A percentile compares a stretch with the other conserved stretches of the same genome.
Conservation (phyloP, 2,329 filamentous ascomycete species). For the Ceratocystis albifundus region DNA sequence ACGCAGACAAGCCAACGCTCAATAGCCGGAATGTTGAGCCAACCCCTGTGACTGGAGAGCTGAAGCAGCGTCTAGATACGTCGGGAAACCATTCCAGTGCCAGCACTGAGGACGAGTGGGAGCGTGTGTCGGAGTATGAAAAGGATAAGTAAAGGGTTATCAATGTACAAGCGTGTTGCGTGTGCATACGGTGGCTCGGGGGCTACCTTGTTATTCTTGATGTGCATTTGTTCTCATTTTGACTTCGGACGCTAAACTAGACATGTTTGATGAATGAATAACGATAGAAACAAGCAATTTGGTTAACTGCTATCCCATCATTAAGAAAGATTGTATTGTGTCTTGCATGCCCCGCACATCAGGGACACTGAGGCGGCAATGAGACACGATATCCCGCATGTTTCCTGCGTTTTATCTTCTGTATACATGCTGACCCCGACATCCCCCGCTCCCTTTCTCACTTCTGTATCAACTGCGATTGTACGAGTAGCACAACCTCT, state of each 20-base stretch:
- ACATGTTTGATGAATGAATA: not conserved
- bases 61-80: slow-evolving; percentile 38
- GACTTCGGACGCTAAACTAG: not conserved
- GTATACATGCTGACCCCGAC: too few relatives aligned
- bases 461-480: not conserved
- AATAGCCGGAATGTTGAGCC: slow-evolving; percentile 32
- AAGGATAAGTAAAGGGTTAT: slow-evolving; percentile 39
- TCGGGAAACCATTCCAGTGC: slow-evolving; percentile 43
- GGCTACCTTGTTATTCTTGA: not conserved
- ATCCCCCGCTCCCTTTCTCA: not conserved
- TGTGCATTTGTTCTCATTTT: not conserved
- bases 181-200: not conserved
- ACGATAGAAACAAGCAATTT: not conserved
- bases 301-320: not conserved
- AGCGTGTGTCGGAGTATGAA: slow-evolving; percentile 73
- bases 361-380: too few relatives aligned
- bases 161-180: not conserved
- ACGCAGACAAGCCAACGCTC: slow-evolving; percentile 24
- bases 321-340: too few relatives aligned
- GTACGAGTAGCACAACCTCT: not conserved
- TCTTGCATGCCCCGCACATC: too few relatives aligned
- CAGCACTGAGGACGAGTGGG: slow-evolving; percentile 95
- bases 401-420: too few relatives aligned
- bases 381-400: too few relatives aligned
- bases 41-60: slow-evolving; percentile 34